These are phyloP conservation scores for Solidago caesia DNA, from an alignment of 129 eudicot genomes.

Conservation along the genomic window DNA sequence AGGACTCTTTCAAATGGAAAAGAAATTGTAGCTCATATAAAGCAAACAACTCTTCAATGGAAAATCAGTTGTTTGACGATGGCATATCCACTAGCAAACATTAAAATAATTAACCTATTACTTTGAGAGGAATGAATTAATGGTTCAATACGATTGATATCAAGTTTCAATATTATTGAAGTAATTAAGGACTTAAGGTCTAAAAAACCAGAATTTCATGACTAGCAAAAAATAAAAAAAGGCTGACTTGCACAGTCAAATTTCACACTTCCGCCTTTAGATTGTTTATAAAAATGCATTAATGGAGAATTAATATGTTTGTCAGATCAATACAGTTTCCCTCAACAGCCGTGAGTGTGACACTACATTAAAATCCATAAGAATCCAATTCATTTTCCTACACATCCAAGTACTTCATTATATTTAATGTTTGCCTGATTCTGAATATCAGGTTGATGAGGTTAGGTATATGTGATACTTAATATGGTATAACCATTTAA, in stretches of 20 bases:
- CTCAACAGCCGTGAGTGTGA: constrained; percentile 6
- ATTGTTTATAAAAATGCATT: not conserved
- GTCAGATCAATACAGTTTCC: constrained; percentile 4
- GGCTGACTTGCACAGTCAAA: not conserved
- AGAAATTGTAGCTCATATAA: not conserved
- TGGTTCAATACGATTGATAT: not conserved
- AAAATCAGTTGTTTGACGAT: too few relatives aligned
- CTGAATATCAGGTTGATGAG: not conserved
- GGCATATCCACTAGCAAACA: too few relatives aligned
- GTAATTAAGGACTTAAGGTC: not conserved
- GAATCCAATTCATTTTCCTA: not conserved
- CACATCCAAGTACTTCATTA: not conserved
- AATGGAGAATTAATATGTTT: not conserved
- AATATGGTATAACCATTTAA: not conserved
- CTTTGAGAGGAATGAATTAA: not conserved
- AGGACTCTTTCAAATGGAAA: not conserved
- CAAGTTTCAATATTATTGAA: not conserved
- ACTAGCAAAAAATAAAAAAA: not conserved
- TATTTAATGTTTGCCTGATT: not conserved
- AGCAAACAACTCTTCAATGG: too few relatives aligned
- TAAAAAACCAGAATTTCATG: constrained; percentile 1
- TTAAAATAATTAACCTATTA: not conserved
- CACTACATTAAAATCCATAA: not conserved
- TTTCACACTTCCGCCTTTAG: constrained; percentile 6
- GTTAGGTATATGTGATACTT: not conserved